These are phyloP conservation scores for Phytophthora sp. DNA, from an alignment of 352 stramenopile genomes.

Conservation along the genomic window DNA sequence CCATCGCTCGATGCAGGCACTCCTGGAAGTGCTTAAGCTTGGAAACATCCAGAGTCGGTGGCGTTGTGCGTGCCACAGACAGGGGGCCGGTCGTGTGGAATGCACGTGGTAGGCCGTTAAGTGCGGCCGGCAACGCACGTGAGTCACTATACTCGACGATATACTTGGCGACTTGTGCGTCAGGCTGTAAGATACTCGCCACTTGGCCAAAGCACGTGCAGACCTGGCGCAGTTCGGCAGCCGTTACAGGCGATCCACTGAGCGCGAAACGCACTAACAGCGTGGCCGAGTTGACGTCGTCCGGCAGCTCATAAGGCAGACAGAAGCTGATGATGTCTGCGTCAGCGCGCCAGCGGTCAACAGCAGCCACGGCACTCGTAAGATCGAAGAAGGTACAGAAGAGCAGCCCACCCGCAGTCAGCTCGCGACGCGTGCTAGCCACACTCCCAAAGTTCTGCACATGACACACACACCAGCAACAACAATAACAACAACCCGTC, in stretches of 20 bases:
- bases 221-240: constrained; percentile 63
- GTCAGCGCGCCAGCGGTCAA: constrained; percentile 56
- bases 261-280: constrained; percentile 51
- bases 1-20: constrained; percentile 36
- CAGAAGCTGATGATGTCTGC: constrained; percentile 62
- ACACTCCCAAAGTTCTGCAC: constrained; percentile 69
- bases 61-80: constrained; percentile 50
- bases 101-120: constrained; percentile 43
- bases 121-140: constrained; percentile 49
- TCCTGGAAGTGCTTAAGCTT: constrained; percentile 77
- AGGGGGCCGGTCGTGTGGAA: constrained; percentile 49
- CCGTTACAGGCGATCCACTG: constrained; percentile 24
- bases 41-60: constrained; percentile 60
- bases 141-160: constrained; percentile 83
- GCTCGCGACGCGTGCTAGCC: constrained; percentile 52
- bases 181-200: constrained; percentile 69
- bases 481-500: constrained; percentile 14
- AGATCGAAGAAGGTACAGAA: constrained; percentile 84
- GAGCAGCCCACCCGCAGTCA: constrained; percentile 60
- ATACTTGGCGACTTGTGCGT: constrained; percentile 50
- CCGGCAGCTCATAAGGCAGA: constrained; percentile 69
- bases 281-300: constrained; percentile 69
- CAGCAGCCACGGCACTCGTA: constrained; percentile 60
- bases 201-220: constrained; percentile 77
- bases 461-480: not conserved